These are phyloP conservation scores for Mangifera indica DNA, from an alignment of 345 rosid species.

Conservation along the genomic window DNA sequence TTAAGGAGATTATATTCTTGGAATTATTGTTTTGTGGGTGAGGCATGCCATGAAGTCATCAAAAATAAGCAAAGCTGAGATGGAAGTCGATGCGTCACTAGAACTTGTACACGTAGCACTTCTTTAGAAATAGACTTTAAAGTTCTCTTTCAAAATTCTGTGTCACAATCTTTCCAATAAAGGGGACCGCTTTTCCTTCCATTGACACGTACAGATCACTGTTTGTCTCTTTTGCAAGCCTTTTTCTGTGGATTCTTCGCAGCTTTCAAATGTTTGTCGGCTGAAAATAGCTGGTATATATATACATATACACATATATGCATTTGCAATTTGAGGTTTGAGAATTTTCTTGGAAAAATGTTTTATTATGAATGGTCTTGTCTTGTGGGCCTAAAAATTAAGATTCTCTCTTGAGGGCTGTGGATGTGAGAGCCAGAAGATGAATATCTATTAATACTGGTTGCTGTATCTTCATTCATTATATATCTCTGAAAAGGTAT, in stretches of 20 bases:
- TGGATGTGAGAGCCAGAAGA: neutral
- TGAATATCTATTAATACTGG: neutral
- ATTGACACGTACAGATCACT: neutral
- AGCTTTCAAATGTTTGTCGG: neutral
- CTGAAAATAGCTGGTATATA: neutral
- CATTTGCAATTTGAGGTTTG: neutral
- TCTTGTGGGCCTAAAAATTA: neutral
- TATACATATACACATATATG: neutral
- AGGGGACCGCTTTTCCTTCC: neutral
- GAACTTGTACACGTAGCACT: neutral
- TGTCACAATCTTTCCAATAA: neutral
- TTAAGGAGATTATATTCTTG: neutral
- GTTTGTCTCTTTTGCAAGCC: neutral
- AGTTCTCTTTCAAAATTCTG: neutral
- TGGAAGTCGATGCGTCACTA: neutral
- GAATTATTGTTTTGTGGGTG: slow-evolving; percentile 1
- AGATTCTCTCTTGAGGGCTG: neutral
- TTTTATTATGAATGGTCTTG: neutral
- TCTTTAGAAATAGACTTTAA: neutral
- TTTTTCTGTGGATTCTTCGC: neutral
- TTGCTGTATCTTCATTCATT: neutral
- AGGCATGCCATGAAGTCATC: slow-evolving; percentile 11
- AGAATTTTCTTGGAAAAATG: neutral
- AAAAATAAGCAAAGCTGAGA: neutral
- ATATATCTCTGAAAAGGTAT: neutral